Conservation (phyloP, 306 rosid genomes). For the Casuarina cunninghamiana region DNA sequence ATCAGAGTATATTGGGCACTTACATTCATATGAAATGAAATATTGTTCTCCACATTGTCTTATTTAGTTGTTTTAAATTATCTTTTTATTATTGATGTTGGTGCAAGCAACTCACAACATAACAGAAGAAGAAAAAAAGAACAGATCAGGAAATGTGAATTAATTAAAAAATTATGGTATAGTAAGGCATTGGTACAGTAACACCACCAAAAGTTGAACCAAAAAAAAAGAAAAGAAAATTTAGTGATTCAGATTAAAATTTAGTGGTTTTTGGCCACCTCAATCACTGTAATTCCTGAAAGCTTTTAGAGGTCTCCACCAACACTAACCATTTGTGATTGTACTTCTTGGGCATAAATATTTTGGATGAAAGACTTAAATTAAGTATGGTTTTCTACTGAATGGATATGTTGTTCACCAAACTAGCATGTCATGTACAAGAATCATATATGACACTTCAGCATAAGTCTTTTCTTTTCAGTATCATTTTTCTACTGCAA, state of each 20-base stretch:
- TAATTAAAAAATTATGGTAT: neutral
- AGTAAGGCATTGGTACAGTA: neutral
- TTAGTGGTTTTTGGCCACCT: neutral
- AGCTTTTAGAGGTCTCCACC: neutral
- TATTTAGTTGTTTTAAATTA: neutral
- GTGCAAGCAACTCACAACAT: neutral
- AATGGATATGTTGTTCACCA: neutral
- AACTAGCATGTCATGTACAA: neutral
- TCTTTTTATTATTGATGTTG: neutral
- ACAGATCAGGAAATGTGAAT: neutral
- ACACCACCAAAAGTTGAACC: neutral
- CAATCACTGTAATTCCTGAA: neutral
- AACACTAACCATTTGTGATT: neutral
- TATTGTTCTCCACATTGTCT: neutral
- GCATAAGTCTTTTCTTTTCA: too few relatives aligned
- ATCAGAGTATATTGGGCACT: neutral
- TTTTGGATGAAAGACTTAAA: neutral
- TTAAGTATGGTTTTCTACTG: neutral
- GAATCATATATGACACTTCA: neutral
- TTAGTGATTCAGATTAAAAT: neutral
- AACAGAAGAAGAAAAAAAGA: neutral
- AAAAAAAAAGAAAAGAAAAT: neutral
- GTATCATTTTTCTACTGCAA: too few relatives aligned
- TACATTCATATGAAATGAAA: neutral
- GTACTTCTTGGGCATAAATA: neutral